Evolutionary conservation across 257 asterid species (phyloP).

Genomic region (Coffea eugenioides): DNA sequence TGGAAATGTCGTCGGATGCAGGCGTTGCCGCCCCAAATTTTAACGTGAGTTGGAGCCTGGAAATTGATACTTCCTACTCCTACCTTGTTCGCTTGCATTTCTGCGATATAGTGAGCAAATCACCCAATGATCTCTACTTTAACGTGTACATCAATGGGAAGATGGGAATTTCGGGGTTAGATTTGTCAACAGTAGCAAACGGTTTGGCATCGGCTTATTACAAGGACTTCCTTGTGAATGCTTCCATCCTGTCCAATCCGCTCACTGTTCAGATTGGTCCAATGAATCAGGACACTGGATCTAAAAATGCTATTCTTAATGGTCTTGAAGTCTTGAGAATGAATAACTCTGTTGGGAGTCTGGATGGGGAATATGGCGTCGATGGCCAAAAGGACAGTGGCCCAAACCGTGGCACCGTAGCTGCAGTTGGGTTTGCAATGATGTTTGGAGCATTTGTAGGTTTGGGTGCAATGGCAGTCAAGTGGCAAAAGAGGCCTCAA

Average conservation of each 20-base stretch:
- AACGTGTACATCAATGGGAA: slow-evolving; percentile 73
- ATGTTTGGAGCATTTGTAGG: slow-evolving; percentile 93
- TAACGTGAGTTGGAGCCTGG: slow-evolving; percentile 75
- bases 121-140: slow-evolving; percentile 74
- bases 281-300: slow-evolving; percentile 32
- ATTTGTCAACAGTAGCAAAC: slow-evolving; percentile 32
- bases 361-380: slow-evolving; percentile 43
- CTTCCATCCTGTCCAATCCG: slow-evolving; percentile 30
- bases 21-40: slow-evolving; percentile 56
- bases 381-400: slow-evolving; percentile 24
- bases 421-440: slow-evolving; percentile 92
- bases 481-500: slow-evolving; percentile 93
- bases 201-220: slow-evolving; percentile 34
- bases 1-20: slow-evolving; percentile 79
- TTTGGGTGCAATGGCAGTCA: slow-evolving; percentile 84
- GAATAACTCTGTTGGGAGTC: slow-evolving; percentile 45
- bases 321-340: slow-evolving; percentile 42
- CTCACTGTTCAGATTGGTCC: slow-evolving; percentile 40
- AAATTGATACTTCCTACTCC: slow-evolving; percentile 53
- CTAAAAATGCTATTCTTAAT: slow-evolving; percentile 40
- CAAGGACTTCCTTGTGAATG: slow-evolving; percentile 41
- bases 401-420: slow-evolving; percentile 53
- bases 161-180: slow-evolving; percentile 50
- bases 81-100: slow-evolving; percentile 85
- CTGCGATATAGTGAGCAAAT: slow-evolving; percentile 76